Base-by-base conservation (phyloP, 2,329 filamentous ascomycete species). In the Stachybotrys chartarum region DNA sequence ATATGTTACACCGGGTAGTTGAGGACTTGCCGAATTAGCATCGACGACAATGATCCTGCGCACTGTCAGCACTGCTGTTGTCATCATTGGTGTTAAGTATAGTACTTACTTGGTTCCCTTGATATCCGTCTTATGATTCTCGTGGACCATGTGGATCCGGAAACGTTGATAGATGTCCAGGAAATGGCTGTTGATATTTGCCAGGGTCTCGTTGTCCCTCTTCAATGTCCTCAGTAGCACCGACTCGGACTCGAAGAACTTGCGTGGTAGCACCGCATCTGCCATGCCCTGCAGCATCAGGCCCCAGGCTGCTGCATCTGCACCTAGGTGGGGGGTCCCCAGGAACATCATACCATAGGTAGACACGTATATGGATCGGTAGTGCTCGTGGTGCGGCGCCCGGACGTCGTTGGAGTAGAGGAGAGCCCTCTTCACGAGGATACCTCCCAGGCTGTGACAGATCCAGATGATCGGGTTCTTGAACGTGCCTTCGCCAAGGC, bases 311-410 rank as follows among this genome's bases (percentile, higher is more conserved):
- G 87, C 87, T 2, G 85, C 71, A 59, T 85, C 84, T 1, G 86
- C 84, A 8, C 87, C 88, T 17, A 79, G 82, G 67, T 91, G 88
- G 7, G 88, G 88, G 14, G 88, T 92, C 14, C 88, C 88, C 31
- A 92, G 77, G 66, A 92, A 92, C 39, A 91, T 77, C 56, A 91
- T 82, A 30, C 84, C 88, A 64, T 86, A 91, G 0, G 88, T 91
- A 1, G 86, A 90, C 10, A 90, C 79, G 61, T 81, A 90, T 53
- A 91, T 82, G 11, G 85, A 86, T 18, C 86, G 80, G 42, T 84
- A 78, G 55, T 87, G 79, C 57, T 88, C 82, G 44, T 84, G 80
- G 60, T 83, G 78, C 55, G 80, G 77, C 46, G 77, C 78, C 7
- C 75, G 77, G 12, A 88, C 67, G 62, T 84, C 85, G 60, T 82